phyloP scores from a whole-genome alignment of 1,284 basidiomycete genomes.

The Papiliotrema nemorosa region DNA sequence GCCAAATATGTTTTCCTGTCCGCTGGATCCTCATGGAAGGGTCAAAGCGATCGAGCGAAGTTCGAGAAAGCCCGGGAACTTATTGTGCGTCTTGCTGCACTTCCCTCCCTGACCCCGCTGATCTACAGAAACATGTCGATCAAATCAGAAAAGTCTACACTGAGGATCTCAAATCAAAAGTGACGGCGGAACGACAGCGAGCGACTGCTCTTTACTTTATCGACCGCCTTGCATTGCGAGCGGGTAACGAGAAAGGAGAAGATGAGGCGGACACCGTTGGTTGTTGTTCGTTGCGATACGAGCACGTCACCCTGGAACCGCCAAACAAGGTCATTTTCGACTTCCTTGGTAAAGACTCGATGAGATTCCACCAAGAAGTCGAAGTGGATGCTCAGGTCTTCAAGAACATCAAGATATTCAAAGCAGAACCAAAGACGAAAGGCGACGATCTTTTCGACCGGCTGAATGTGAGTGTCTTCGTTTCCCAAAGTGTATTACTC shows the following conservation, averaged over 20 bases:
- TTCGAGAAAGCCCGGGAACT: constrained; percentile 95
- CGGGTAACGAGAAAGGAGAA: constrained; percentile 96
- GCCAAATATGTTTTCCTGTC: constrained; percentile 96
- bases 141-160: constrained; percentile 82
- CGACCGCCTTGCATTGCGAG: constrained; percentile 88
- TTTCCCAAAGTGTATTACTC: not conserved
- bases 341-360: constrained; percentile 96
- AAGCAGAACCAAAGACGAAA: constrained; percentile 81
- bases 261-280: constrained; percentile 97
- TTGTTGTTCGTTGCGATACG: constrained; percentile 90
- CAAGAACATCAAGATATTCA: constrained; percentile 85
- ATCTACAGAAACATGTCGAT: constrained; percentile 73
- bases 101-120: not conserved
- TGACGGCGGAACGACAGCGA: constrained; percentile 87
- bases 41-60: constrained; percentile 91
- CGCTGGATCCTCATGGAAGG: constrained; percentile 88
- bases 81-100: constrained; percentile 59
- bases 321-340: constrained; percentile 84
- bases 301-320: constrained; percentile 85
- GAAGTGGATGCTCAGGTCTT: constrained; percentile 81
- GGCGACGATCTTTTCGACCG: constrained; percentile 92
- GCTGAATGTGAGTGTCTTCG: constrained; percentile 63
- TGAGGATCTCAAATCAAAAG: constrained; percentile 76
- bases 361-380: constrained; percentile 88
- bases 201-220: constrained; percentile 98